phyloP scores from a whole-genome alignment of 495 filamentous ascomycete species.

The Letharia lupina region DNA sequence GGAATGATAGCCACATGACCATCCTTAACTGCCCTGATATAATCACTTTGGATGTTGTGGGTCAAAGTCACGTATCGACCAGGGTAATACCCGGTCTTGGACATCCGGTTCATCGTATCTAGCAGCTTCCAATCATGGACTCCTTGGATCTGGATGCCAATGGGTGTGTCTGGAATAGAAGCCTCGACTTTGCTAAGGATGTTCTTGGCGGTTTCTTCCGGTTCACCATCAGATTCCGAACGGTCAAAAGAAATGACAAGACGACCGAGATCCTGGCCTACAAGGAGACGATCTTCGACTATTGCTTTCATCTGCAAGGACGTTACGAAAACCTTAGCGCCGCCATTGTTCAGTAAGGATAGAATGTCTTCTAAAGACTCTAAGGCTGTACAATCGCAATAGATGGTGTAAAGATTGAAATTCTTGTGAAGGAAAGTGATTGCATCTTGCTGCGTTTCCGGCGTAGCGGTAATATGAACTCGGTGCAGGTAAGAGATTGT shows the following conservation, averaged over 20 bases:
- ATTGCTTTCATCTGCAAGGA: constrained; percentile 53
- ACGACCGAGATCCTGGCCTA: constrained; percentile 26
- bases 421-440: constrained; percentile 61
- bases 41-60: constrained; percentile 25
- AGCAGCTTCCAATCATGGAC: constrained; percentile 30
- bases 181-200: constrained; percentile 44
- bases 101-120: constrained; percentile 18
- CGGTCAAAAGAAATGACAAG: constrained; percentile 26
- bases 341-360: constrained; percentile 75
- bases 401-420: constrained; percentile 57
- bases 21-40: constrained; percentile 40
- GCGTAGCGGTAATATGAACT: constrained; percentile 59
- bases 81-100: constrained; percentile 38
- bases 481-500: constrained; percentile 72
- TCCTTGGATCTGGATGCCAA: constrained; percentile 44
- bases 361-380: constrained; percentile 60
- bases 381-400: constrained; percentile 68
- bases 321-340: constrained; percentile 75
- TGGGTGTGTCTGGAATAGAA: constrained; percentile 43
- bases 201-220: constrained; percentile 33
- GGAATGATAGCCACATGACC: constrained; percentile 74
- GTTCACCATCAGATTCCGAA: constrained; percentile 28
- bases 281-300: constrained; percentile 27
- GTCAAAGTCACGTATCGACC: constrained; percentile 32
- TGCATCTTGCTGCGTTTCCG: constrained; percentile 48